Percentiles rank a stretch among this genome's conserved stretches.
Evolutionary conservation across 2,329 filamentous ascomycete genomes (phyloP).

Genomic region (Beauveria australis): DNA sequence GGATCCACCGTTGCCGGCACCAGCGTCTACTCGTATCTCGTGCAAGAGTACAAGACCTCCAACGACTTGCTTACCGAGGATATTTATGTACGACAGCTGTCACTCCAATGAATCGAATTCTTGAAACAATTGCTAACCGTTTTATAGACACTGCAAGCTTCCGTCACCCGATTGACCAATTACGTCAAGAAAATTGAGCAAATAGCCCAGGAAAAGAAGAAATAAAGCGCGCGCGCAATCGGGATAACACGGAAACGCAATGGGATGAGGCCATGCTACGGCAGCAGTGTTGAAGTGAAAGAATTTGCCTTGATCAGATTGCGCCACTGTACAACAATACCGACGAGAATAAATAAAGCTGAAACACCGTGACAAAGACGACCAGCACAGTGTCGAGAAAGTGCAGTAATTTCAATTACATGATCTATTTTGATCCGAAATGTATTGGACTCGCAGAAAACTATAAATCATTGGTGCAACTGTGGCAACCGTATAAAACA

Average conservation of each 20-base stretch:
- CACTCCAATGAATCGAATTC: not conserved
- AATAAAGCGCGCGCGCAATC: slow-evolving; percentile 31
- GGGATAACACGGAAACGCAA: not conserved
- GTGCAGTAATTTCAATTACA: not conserved
- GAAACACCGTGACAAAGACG: not conserved
- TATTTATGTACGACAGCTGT: slow-evolving; percentile 68
- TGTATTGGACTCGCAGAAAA: slow-evolving; percentile 6
- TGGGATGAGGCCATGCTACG: not conserved
- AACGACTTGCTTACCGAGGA: slow-evolving; percentile 93
- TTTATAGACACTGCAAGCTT: slow-evolving; percentile 70
- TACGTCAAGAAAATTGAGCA: slow-evolving; percentile 79
- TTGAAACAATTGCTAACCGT: not conserved
- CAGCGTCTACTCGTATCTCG: slow-evolving; percentile 83
- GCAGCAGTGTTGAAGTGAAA: not conserved
- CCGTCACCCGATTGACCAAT: slow-evolving; percentile 75
- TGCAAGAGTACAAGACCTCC: slow-evolving; percentile 87
- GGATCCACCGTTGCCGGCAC: slow-evolving; percentile 72
- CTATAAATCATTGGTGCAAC: slow-evolving; percentile 4
- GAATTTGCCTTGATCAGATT: not conserved
- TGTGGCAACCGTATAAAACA: slow-evolving; percentile 2
- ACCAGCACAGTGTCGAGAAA: not conserved
- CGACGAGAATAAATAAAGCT: not conserved
- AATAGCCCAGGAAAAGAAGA: slow-evolving; percentile 68
- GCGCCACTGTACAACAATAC: slow-evolving; percentile 1
- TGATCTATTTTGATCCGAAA: slow-evolving; percentile 10